Evolutionary conservation across 805 yeast species (phyloP), one percentile per base, ranked within the genome.

Genomic region (Kodamaea fukazawae): DNA sequence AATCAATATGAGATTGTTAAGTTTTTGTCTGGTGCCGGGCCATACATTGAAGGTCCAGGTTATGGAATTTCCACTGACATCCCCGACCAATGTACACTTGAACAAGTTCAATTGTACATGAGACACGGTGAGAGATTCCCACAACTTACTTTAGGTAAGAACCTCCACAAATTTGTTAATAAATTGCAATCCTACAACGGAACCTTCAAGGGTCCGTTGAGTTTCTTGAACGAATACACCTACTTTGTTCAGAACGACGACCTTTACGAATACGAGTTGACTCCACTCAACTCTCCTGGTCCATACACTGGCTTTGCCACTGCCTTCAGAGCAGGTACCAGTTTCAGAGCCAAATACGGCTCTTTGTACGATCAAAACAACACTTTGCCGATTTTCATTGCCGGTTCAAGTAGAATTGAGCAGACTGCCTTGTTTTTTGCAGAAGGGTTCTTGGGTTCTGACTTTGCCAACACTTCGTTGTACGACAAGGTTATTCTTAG

Each of bases 91-190:
- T 81, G 86, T 57, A 51, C 59, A 5, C 65, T 81, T 42, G 77
- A 76, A 50, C 93, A 84, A 58, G 87, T 83, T 10, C 89, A 83
- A 48, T 63, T 84, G 20, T 63, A 83, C 36, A 79, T 81, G 50
- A 75, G 96, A 54, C 95, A 87, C 55, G 95, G 93, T 12, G 93
- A 86, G 57, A 68, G 95, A 49, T 84, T 69, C 54, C 89, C 87
- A 3, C 9, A 68, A 11, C 46, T 45, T 22, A 40, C 50, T 26
- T 46, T 40, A n/a, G 72, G 72, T 11, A 48, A 51, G 34, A 26
- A 23, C 15, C 51, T 55, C 32, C 63, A 66, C 44, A 52, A 53
- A 9, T 42, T 65, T 29, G 16, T 39, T 29, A 30, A 47, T 7
- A 43, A 43, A 36, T 47, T 67, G 40, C 49, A 55, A 38, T 31